A percentile compares a stretch with the other conserved stretches of the same genome.
phyloP scores from a whole-genome alignment of 2,329 filamentous ascomycete species.

The Ilyonectria destructans region DNA sequence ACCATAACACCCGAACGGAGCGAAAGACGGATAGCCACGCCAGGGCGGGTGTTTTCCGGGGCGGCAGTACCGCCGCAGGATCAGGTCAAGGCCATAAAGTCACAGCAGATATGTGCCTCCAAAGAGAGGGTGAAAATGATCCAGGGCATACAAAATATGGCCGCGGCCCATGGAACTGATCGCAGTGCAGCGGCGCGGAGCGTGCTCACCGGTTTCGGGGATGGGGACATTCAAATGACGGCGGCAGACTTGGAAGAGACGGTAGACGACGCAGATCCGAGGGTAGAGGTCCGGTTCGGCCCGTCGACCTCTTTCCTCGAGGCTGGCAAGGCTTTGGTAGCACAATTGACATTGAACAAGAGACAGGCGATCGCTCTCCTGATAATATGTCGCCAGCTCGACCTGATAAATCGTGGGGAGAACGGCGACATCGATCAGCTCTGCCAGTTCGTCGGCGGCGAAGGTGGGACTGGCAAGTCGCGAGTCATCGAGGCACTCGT shows the following conservation, averaged over 20 bases:
- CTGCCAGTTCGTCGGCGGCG: conserved; percentile 32
- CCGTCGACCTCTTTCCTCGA: background rate
- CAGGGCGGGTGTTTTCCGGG: conserved; percentile 18
- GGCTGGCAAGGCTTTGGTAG: background rate
- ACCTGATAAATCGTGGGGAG: conserved; percentile 3
- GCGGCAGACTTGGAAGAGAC: background rate
- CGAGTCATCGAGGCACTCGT: conserved; percentile 28
- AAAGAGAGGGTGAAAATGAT: conserved; percentile 29
- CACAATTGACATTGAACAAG: conserved; percentile 4
- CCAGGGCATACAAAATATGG: conserved; percentile 52
- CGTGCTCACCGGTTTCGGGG: conserved; percentile 17
- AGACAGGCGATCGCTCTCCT: conserved; percentile 20
- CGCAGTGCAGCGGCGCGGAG: conserved; percentile 16
- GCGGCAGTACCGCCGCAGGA: conserved; percentile 10
- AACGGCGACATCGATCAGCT: conserved; percentile 15
- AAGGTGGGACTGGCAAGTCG: conserved; percentile 33
- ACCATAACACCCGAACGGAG: background rate
- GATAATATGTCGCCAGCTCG: conserved; percentile 26
- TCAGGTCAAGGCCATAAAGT: conserved; percentile 6
- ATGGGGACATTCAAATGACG: conserved; percentile 5
- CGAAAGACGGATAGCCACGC: background rate
- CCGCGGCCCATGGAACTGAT: conserved; percentile 1
- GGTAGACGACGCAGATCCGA: background rate
- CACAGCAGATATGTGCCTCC: conserved; percentile 21
- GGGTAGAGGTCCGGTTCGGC: background rate